Evolutionary conservation across 2,329 filamentous ascomycete genomes (phyloP), one percentile per base, ranked within the genome.

Genomic region (Pseudocercospora fijiensis): DNA sequence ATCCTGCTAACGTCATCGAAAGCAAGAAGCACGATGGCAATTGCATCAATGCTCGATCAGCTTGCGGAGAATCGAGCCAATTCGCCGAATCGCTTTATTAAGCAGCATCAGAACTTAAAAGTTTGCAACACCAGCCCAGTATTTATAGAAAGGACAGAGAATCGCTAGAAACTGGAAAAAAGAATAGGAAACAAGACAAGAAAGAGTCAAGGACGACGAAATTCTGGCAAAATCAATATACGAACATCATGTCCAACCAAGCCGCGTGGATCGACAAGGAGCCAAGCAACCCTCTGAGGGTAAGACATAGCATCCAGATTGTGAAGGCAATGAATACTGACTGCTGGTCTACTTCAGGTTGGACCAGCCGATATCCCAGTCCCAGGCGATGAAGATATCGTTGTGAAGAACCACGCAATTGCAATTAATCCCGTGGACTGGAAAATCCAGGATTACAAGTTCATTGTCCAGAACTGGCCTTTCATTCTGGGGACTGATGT

Each of bases 341-440:
- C 52, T 64, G 27, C 59, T 55, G 10, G 52, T n/a, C 10, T 28
- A 18, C 8, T 8, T 22, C 64, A 72, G 43, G 68, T 78, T 28
- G 72, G 65, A 16, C 53, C 71, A 16, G 72, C 72, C 13, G 69
- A 72, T 1, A 67, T 75, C 57, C 75, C 76, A 24, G 71, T 69
- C 52, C 71, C 77, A 22, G 72, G 66, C 8, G 60, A 71, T 24
- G 67, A 74, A 37, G 72, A 78, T 41, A 60, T 78, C 56, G 65
- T 78, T 10, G 67, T 79, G 60, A 73, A 73, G 61, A 76, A 75
- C 69, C 66, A 72, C 56, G 75, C 76, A 9, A 52, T 76, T 10
- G 76, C 77, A 10, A 73, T 78, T 62, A 78, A 78, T 61, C 77
- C 77, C 0, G 75, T 76, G 1, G 77, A 78, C 66, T 75, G 74